phyloP scores from a whole-genome alignment of 495 filamentous ascomycete species.

The Penicillium malachiteum region DNA sequence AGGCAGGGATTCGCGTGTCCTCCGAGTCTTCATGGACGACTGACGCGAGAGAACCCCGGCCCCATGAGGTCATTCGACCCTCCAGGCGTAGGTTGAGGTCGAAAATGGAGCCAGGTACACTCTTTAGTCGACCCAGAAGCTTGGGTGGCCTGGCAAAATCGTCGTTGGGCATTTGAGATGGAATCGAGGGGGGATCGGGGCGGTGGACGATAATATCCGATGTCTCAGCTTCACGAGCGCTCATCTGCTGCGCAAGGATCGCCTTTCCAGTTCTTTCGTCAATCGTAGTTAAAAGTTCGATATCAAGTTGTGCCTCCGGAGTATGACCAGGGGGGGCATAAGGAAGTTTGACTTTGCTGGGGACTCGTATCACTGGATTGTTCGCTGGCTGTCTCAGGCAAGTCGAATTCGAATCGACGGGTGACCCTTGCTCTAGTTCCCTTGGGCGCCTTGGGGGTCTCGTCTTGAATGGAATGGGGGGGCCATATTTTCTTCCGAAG shows the following conservation, averaged over 20 bases:
- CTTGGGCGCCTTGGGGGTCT: slow-evolving; percentile 34
- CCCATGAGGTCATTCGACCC: slow-evolving; percentile 69
- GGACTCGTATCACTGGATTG: slow-evolving; percentile 30
- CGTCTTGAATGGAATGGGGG: slow-evolving; percentile 14
- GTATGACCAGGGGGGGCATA: neutral
- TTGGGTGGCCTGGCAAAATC: slow-evolving; percentile 39
- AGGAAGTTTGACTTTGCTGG: slow-evolving; percentile 7
- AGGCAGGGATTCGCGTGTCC: slow-evolving; percentile 74
- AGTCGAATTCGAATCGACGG: slow-evolving; percentile 36
- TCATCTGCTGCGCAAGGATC: slow-evolving; percentile 27
- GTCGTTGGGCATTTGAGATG: slow-evolving; percentile 2
- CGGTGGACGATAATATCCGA: slow-evolving; percentile 24
- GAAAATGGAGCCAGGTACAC: slow-evolving; percentile 43
- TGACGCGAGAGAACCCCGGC: slow-evolving; percentile 62
- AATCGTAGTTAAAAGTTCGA: slow-evolving; percentile 41
- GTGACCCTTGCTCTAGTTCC: slow-evolving; percentile 18
- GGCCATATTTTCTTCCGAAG: slow-evolving; percentile 5
- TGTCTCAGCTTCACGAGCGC: slow-evolving; percentile 18
- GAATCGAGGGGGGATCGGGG: slow-evolving; percentile 8
- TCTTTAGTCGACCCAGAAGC: slow-evolving; percentile 45
- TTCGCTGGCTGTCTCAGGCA: slow-evolving; percentile 48
- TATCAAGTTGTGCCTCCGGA: slow-evolving; percentile 18
- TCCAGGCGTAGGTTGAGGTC: slow-evolving; percentile 62
- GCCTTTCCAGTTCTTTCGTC: slow-evolving; percentile 43
- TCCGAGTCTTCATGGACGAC: slow-evolving; percentile 54